Base-by-base conservation (phyloP, 2,329 filamentous ascomycete genomes). In the Fusarium sp. region DNA sequence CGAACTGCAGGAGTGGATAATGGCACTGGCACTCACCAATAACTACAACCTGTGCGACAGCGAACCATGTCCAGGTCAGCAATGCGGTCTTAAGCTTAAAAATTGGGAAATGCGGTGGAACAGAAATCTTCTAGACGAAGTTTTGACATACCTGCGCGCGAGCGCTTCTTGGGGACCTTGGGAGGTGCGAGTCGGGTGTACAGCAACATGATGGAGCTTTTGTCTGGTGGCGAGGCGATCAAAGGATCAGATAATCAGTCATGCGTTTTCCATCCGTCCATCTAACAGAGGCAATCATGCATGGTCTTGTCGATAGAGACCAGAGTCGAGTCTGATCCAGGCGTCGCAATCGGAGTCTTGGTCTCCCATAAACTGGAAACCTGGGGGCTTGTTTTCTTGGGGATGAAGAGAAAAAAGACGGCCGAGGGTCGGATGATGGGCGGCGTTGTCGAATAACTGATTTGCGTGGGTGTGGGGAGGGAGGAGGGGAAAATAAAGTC, bases 111-210 rank as follows among this genome's bases (percentile, higher is more conserved):
- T 36, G 16, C 36, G 37, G 28, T 68, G 66, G 7, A 44, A 67
- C 37, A 46, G 37, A 65, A 70, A 34, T 36, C 7, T 57, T 61
- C 54, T 23, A 50, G 51, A 63, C 2, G 12, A n/a, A 18, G 34
- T 15, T 12, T 54, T 34, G 46, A 68, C 59, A 40, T 60, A 70
- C 71, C 71, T 72, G 71, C 84, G 80, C 88, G 83, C n/a, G 88
- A 90, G 59, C 88, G 83, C 74, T 81, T 85, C 79, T 89, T 90
- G 34, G 88, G 88, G 46, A 83, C 80, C 78, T 89, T 90, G n/a
- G 88, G 86, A 48, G 83, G 78, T 62, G 88, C 88, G 52, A 86
- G 78, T 77, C 82, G 84, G n/a, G 87, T 88, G 75, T 89, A 90
- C 46, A 90, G 78, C 72, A 90, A 78, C 88, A 90, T 89, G 46